Evolutionary conservation across 2,329 filamentous ascomycete genomes (phyloP).

Genomic region (Fusarium proliferatum): DNA sequence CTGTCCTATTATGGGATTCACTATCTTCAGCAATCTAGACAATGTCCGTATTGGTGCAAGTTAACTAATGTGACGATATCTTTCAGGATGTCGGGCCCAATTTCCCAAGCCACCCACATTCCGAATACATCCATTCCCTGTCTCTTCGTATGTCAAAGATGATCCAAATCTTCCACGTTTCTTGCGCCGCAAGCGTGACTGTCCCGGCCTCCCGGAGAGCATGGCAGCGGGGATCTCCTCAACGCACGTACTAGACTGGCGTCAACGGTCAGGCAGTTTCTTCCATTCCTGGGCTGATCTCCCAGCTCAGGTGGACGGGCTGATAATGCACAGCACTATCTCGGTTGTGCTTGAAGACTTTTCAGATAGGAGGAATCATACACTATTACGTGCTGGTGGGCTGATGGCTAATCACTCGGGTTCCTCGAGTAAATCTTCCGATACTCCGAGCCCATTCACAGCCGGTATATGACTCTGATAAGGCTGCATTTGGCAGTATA

Average conservation of each 20-base stretch:
- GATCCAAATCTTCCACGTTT: not conserved
- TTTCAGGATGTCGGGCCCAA: not conserved
- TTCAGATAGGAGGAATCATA: not conserved
- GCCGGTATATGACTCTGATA: slow-evolving; percentile 17
- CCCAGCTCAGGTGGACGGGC: slow-evolving; percentile 2
- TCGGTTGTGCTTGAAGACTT: not conserved
- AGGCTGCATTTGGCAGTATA: not conserved
- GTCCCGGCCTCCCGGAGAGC: not conserved
- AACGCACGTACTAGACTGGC: not conserved
- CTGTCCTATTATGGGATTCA: not conserved
- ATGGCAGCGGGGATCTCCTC: not conserved
- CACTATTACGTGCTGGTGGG: slow-evolving; percentile 6
- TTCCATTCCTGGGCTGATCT: not conserved
- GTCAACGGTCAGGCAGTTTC: not conserved
- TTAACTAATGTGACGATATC: not conserved
- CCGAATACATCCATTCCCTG: not conserved
- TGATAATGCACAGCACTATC: not conserved
- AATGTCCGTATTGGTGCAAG: not conserved
- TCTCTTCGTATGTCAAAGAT: not conserved
- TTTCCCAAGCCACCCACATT: not conserved
- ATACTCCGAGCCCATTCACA: not conserved
- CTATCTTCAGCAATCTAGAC: too few species aligned
- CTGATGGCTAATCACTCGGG: not conserved
- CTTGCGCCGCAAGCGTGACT: not conserved
- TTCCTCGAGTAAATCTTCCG: not conserved